Conservation (phyloP, 2,329 filamentous ascomycete species). For the Colletotrichum echinochloae region DNA sequence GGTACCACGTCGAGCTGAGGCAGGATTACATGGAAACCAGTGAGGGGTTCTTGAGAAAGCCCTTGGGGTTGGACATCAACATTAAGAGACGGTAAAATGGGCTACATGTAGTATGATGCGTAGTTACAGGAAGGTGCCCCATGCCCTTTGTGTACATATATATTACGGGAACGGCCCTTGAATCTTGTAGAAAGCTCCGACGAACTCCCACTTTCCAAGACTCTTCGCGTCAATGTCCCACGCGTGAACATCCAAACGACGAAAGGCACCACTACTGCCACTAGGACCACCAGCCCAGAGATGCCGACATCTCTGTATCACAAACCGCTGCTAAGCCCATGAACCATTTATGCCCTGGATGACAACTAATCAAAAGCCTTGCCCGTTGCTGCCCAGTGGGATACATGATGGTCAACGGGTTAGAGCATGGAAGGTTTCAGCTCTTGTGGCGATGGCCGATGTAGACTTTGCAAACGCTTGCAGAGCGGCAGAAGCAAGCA, state of each 20-base stretch:
- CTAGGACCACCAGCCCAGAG: background rate
- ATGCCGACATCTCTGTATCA: background rate
- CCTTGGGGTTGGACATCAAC: constrained; percentile 75
- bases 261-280: background rate
- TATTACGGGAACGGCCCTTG: background rate
- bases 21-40: constrained; percentile 78
- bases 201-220: background rate
- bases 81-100: constrained; percentile 60
- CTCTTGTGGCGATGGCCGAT: background rate
- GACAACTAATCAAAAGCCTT: background rate
- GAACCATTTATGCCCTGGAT: background rate
- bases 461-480: background rate
- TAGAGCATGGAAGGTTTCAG: background rate
- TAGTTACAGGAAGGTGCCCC: background rate
- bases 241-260: background rate
- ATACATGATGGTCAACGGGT: background rate
- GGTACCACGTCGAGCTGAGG: constrained; percentile 61
- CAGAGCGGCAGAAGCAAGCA: background rate
- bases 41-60: constrained; percentile 87
- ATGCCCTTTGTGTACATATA: background rate
- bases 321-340: background rate
- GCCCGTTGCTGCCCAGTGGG: no score
- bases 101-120: background rate
- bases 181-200: no score
- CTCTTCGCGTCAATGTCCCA: background rate